Evolutionary conservation across 768 basidiomycete genomes (phyloP).

Genomic region (Brasilioporus rufonigricans): DNA sequence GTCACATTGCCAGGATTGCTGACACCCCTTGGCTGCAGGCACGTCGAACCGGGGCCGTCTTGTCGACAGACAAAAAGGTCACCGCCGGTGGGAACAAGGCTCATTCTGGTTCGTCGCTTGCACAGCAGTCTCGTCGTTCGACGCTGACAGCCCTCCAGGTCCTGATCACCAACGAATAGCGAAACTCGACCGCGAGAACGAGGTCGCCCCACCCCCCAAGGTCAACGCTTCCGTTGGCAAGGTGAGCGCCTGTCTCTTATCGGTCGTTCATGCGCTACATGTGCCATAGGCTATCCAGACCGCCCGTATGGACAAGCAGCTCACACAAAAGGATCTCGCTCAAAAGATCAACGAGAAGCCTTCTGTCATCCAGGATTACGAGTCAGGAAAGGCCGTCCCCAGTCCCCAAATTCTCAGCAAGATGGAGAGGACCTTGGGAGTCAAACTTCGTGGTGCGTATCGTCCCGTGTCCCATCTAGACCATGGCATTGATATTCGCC

Average conservation of each 20-base stretch:
- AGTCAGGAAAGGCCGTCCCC: conserved; percentile 83
- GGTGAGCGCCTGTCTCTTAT: conserved; percentile 37
- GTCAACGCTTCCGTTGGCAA: conserved; percentile 69
- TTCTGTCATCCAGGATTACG: conserved; percentile 84
- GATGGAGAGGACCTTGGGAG: conserved; percentile 80
- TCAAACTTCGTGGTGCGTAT: conserved; percentile 82
- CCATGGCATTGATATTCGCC: conserved; percentile 1
- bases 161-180: conserved; percentile 93
- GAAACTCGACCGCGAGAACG: conserved; percentile 93
- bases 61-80: conserved; percentile 81
- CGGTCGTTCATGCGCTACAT: conserved; percentile 1
- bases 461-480: not conserved
- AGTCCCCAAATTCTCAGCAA: conserved; percentile 84
- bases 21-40: conserved; percentile 45
- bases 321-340: conserved; percentile 92
- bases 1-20: conserved; percentile 1
- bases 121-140: not conserved
- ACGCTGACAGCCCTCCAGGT: conserved; percentile 42
- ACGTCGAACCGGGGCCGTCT: conserved; percentile 70
- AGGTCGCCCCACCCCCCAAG: conserved; percentile 89
- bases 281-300: conserved; percentile 71
- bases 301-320: conserved; percentile 70
- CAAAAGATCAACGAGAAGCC: conserved; percentile 94
- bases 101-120: conserved; percentile 51
- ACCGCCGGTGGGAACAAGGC: conserved; percentile 72